Evolutionary conservation across 1,284 basidiomycete genomes (phyloP).

Genomic region (Ganoderma boninense): DNA sequence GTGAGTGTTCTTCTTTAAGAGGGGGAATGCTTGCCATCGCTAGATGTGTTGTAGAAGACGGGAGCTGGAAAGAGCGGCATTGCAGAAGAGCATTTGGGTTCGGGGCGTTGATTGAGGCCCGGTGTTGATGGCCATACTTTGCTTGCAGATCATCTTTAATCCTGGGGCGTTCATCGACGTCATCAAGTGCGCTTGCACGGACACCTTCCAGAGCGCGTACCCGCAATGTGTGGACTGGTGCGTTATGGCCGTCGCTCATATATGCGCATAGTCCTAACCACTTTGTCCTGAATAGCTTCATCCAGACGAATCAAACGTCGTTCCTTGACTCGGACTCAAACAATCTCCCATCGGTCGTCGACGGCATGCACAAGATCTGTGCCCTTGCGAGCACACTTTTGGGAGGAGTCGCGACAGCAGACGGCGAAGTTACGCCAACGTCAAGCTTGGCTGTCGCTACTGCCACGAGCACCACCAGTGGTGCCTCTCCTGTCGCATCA

Average conservation of each 20-base stretch:
- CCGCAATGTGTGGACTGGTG: conserved; percentile 79
- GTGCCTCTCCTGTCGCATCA: conserved; percentile 8
- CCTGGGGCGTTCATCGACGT: conserved; percentile 68
- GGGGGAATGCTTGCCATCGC: too few relatives aligned
- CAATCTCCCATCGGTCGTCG: conserved; percentile 55
- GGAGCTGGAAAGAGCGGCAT: too few relatives aligned
- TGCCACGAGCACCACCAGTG: conserved; percentile 23
- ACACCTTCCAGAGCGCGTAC: conserved; percentile 69
- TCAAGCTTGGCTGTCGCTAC: conserved; percentile 29
- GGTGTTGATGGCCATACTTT: background rate
- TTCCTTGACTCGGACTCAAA: conserved; percentile 53
- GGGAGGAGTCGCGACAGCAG: conserved; percentile 56
- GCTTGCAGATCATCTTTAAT: conserved; percentile 64
- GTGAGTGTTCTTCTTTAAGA: conserved; percentile 42
- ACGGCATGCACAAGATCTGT: conserved; percentile 61
- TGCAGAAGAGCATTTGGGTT: too few relatives aligned
- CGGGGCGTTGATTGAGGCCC: background rate
- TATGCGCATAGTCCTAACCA: background rate
- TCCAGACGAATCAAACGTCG: conserved; percentile 63
- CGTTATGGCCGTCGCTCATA: conserved; percentile 35
- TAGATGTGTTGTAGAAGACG: too few relatives aligned
- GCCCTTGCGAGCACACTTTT: conserved; percentile 58
- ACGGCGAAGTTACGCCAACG: conserved; percentile 53
- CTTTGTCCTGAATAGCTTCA: conserved; percentile 51
- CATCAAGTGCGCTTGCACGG: conserved; percentile 73